Evolutionary conservation across 2,329 filamentous ascomycete genomes (phyloP).

Genomic region (Trichoderma brevicompactum): DNA sequence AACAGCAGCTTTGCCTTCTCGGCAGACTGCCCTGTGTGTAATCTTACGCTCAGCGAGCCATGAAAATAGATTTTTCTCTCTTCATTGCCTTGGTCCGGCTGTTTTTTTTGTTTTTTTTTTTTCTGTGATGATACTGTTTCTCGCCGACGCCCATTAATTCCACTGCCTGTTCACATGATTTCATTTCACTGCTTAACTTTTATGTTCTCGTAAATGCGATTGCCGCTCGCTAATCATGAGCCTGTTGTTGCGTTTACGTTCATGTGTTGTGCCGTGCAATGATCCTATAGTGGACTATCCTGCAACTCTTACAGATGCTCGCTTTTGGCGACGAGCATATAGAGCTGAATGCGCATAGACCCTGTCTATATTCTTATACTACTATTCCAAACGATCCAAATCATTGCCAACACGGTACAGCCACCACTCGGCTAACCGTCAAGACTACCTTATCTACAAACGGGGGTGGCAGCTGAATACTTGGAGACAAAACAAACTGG

Average conservation of each 20-base stretch:
- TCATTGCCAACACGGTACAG: too few relatives aligned
- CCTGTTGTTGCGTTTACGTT: neutral
- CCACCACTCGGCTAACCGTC: too few relatives aligned
- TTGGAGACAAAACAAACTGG: too few relatives aligned
- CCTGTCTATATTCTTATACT: too few relatives aligned
- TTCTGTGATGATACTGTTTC: neutral
- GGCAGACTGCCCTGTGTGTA: conserved; percentile 25
- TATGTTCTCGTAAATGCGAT: neutral
- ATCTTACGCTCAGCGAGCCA: conserved; percentile 27
- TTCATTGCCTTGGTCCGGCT: neutral
- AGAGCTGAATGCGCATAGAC: neutral
- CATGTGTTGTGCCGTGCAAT: neutral
- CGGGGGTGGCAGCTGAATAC: too few relatives aligned
- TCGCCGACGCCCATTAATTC: neutral
- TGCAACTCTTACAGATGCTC: neutral
- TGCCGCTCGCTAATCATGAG: neutral
- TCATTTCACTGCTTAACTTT: neutral
- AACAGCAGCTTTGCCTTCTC: conserved; percentile 14
- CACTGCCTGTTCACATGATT: neutral
- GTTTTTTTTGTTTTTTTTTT: neutral
- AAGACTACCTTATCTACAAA: too few relatives aligned
- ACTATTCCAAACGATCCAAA: neutral
- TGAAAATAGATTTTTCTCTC: conserved; percentile 27
- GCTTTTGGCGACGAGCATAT: neutral
- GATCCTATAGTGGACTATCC: neutral